Percentiles rank a stretch among this genome's conserved stretches.
phyloP scores from a whole-genome alignment of 352 stramenopile genomes.

The Blastocystis sp. region DNA sequence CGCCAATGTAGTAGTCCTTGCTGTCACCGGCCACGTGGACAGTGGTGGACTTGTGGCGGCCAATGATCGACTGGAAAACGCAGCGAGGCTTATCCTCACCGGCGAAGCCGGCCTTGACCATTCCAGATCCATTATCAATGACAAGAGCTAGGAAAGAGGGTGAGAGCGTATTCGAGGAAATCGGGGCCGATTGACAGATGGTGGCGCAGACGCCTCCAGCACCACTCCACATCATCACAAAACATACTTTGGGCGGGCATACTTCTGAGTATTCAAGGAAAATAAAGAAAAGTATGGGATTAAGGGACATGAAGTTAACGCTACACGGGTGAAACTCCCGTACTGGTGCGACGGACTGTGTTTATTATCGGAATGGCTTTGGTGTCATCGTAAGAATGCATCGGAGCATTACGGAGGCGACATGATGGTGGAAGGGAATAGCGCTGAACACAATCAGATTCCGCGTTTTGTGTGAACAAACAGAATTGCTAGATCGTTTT shows the following conservation, averaged over 20 bases:
- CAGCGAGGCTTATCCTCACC: conserved; percentile 87
- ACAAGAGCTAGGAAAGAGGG: conserved; percentile 77
- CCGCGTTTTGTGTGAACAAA: no score
- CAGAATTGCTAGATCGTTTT: background rate
- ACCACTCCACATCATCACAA: background rate
- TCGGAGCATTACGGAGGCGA: no score
- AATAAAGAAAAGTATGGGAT: background rate
- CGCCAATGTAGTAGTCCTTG: conserved; percentile 82
- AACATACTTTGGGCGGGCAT: background rate
- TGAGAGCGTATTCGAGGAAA: background rate
- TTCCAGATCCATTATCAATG: conserved; percentile 93
- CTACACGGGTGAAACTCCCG: background rate
- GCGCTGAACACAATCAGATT: no score
- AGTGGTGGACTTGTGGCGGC: conserved; percentile 90
- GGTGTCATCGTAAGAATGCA: no score
- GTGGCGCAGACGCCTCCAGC: background rate
- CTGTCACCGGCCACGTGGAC: conserved; percentile 81
- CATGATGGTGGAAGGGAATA: no score
- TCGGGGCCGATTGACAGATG: no score
- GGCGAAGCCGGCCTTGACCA: conserved; percentile 92
- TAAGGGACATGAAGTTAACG: background rate
- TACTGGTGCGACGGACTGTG: background rate
- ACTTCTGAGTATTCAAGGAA: background rate
- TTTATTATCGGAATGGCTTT: no score
- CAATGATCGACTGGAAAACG: conserved; percentile 86